Percentiles rank a stretch among this genome's conserved stretches.
Conservation (phyloP, 2,329 filamentous ascomycete genomes). For the Fusarium sp. region DNA sequence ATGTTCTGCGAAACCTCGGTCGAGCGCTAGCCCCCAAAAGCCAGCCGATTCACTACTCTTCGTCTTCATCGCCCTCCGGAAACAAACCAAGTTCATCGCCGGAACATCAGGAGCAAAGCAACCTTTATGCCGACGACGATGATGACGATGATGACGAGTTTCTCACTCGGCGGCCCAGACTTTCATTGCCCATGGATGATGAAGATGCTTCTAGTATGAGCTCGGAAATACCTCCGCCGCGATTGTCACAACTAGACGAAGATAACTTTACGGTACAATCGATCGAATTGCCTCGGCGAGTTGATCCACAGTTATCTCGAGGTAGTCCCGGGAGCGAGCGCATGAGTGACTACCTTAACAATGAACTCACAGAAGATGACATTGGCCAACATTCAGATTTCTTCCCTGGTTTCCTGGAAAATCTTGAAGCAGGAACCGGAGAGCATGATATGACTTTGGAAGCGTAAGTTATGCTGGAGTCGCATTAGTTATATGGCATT, state of each 20-base stretch:
- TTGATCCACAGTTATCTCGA: conserved; percentile 59
- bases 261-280: conserved; percentile 69
- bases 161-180: conserved; percentile 57
- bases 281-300: conserved; percentile 68
- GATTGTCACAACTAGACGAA: conserved; percentile 65
- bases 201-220: conserved; percentile 65
- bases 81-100: conserved; percentile 46
- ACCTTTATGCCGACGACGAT: conserved; percentile 61
- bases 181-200: conserved; percentile 65
- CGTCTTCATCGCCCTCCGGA: conserved; percentile 53
- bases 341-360: conserved; percentile 63
- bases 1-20: conserved; percentile 65
- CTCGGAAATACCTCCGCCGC: conserved; percentile 63
- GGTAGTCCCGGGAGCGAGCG: conserved; percentile 65
- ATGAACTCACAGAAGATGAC: conserved; percentile 53
- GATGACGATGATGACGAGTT: conserved; percentile 63
- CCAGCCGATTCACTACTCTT: conserved; percentile 59
- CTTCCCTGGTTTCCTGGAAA: conserved; percentile 61
- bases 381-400: conserved; percentile 62
- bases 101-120: conserved; percentile 55
- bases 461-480: conserved; percentile 47
- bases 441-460: conserved; percentile 58
- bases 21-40: conserved; percentile 63
- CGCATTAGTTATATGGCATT: background rate
- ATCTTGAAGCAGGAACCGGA: conserved; percentile 54